Evolutionary conservation across 345 rosid genomes (phyloP).

Genomic region (Turritis glabra): DNA sequence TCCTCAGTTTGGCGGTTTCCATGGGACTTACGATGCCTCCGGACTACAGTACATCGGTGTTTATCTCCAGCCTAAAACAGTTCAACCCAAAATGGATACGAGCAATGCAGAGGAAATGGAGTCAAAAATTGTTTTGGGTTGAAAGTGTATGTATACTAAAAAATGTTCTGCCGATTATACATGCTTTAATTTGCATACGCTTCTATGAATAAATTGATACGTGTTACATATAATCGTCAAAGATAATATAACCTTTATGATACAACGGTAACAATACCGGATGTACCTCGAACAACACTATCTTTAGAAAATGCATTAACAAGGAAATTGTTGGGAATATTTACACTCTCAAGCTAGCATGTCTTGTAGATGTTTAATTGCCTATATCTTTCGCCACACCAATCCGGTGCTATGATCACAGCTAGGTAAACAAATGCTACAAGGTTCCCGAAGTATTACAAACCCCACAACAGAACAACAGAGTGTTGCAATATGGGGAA

Average conservation of each 20-base stretch:
- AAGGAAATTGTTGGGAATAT: background rate
- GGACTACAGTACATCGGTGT: constrained; percentile 36
- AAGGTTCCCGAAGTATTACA: background rate
- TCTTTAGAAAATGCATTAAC: background rate
- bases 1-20: constrained; percentile 34
- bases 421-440: background rate
- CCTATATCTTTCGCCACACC: background rate
- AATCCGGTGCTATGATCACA: background rate
- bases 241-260: background rate
- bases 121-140: constrained; percentile 32
- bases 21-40: constrained; percentile 26
- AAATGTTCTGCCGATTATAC: background rate
- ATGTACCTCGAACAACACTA: background rate
- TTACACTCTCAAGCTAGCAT: background rate
- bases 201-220: background rate
- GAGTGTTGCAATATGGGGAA: background rate
- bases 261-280: background rate
- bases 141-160: background rate
- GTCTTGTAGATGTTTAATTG: background rate
- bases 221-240: background rate
- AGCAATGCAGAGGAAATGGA: constrained; percentile 14
- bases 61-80: constrained; percentile 34
- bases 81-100: constrained; percentile 1
- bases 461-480: background rate
- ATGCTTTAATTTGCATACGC: background rate